Evolutionary conservation across 441 rosid genomes (phyloP), one percentile per base, ranked within the genome.

Genomic region (Brassica hybrid): DNA sequence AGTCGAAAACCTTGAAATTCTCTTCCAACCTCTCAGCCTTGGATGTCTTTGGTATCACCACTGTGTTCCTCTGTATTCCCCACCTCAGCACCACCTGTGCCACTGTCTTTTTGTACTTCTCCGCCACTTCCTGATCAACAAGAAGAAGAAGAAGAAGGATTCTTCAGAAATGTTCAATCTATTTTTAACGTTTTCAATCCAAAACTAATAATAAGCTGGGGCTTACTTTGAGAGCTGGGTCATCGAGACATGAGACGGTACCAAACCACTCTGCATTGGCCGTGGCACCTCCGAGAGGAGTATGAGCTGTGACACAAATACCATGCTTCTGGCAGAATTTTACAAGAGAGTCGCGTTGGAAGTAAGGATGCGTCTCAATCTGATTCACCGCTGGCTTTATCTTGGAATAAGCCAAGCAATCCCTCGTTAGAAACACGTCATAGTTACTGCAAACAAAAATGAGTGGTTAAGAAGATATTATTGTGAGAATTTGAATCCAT

Each of bases 341-440:
- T 41, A 94, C 94, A n/a, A 94, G 98, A 21, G 86, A 93, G 7
- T 93, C 93, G 0, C 99, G 96, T 77, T 94, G 99, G 76, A 94
- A 94, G 84, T 91, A 94, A 54, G 97, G 97, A 62, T 94, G 97
- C 5, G 94, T 90, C 81, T 94, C 97, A 0, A 94, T 84, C 86
- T 94, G 99, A 84, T 94, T 94, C 69, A 94, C 99, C 11, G 92
- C 97, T 2, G 99, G 98, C 83, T 94, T 94, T 83, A 94, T 85
- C 80, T 91, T 94, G 62, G 97, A 86, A 84, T 94, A 93, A 62
- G 99, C 97, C 75, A 95, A 80, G 88, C 97, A 93, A 76, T 93
- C 97, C 77, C 99, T 90, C 6, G 97, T 91, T 30, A 90, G 85
- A 82, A 88, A 94, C 67, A 94, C 83, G 69, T 94, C 98, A 38